Base-by-base conservation (phyloP, 1,284 basidiomycete species). In the Pseudomicrostroma phylloplanum region DNA sequence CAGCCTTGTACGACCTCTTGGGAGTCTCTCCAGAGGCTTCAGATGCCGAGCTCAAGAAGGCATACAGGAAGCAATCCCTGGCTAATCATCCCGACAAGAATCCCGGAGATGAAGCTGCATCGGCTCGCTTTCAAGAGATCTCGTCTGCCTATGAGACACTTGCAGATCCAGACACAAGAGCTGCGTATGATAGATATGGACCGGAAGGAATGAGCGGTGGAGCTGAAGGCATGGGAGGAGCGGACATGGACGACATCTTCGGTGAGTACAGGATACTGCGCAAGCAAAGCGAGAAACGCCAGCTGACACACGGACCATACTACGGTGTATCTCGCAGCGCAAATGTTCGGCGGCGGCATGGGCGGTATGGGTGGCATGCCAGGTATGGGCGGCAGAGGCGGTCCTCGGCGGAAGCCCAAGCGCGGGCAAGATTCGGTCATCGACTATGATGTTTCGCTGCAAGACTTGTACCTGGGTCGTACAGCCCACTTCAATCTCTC, bases 381-480 rank as follows among this genome's bases (percentile, higher is more conserved):
- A 4, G 69, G 69, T 0, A 69, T 69, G 69, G 57, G 67, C 7
- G 66, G 65, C 9, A 69, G 67, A 64, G 66, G 63, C 30, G 59
- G 67, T 53, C 56, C 83, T 82, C 60, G 83, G 81, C 56, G 80
- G 19, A 64, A 51, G 74, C 80, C 69, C 30, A 26, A 25, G 64
- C 81, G 59, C 40, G 58, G 62, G 48, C 65, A 73, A 49, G 70
- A 75, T 56, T 66, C 69, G 0, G 59, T 75, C 41, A 87, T 96
- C 67, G 85, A 87, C 1, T 90, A 94, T 77, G 84, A 89, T 19
- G 90, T 96, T 62, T 88, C 89, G 3, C 83, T 98, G 41, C 92
- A 96, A 79, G 93, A 97, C 78, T 82, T 94, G 30, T 97, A 92
- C 81, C 89, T 88, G 64, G 94, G 94, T 40, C 93, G 92, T 80